Conservation (phyloP, 2,329 filamentous ascomycete genomes). For the Hypocreales sp. region DNA sequence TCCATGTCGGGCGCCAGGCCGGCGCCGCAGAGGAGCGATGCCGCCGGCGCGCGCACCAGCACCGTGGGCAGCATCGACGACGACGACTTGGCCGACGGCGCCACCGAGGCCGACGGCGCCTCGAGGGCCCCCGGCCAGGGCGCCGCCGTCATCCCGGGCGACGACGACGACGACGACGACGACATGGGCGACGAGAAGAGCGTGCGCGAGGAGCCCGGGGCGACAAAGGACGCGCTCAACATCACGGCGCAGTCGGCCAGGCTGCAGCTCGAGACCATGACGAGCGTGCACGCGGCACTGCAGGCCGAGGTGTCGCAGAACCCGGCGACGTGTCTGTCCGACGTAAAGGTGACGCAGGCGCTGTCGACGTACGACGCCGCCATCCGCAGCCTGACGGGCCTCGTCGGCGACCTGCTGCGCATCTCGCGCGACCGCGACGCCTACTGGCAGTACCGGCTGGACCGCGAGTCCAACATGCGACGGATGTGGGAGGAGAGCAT, state of each 20-base stretch:
- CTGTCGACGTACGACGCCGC: conserved; percentile 77
- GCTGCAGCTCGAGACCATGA: conserved; percentile 80
- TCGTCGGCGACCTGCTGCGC: conserved; percentile 74
- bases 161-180: conserved; percentile 52
- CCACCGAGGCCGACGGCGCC: conserved; percentile 24
- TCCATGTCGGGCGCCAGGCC: conserved; percentile 12
- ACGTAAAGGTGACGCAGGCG: conserved; percentile 62
- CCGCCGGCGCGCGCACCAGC: conserved; percentile 23
- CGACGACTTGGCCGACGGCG: conserved; percentile 33
- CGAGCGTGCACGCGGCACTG: conserved; percentile 71
- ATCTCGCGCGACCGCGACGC: conserved; percentile 90
- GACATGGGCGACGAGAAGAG: conserved; percentile 62
- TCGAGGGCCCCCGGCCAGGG: conserved; percentile 20
- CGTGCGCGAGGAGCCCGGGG: conserved; percentile 54
- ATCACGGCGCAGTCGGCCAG: conserved; percentile 94
- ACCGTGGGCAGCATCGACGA: conserved; percentile 34
- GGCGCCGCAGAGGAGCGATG: conserved; percentile 14
- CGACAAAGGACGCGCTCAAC: conserved; percentile 85
- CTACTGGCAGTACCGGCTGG: conserved; percentile 92
- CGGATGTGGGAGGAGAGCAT: conserved; percentile 99
- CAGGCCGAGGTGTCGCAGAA: conserved; percentile 51
- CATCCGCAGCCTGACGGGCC: conserved; percentile 69
- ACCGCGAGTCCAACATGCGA: conserved; percentile 80
- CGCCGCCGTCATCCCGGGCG: conserved; percentile 17
- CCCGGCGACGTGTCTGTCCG: conserved; percentile 57